Evolutionary conservation across 1,139 yeast species (phyloP).

Genomic region (Candida buenavistaensis): DNA sequence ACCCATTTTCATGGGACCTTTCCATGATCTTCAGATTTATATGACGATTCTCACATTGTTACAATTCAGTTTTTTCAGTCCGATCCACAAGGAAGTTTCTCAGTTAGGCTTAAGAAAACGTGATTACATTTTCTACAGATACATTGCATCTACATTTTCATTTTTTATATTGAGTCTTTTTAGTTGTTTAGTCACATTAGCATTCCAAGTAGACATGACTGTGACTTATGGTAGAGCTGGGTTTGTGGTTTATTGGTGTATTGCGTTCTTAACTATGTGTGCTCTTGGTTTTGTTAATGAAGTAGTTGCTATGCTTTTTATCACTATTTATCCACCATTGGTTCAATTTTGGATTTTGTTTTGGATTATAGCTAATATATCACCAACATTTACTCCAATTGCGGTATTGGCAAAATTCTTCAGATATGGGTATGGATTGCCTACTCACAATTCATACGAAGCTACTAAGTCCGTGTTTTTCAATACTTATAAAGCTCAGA

Average conservation of each 20-base stretch:
- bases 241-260: slow-evolving; percentile 47
- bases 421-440: slow-evolving; percentile 41
- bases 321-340: slow-evolving; percentile 36
- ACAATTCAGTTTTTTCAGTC: slow-evolving; percentile 58
- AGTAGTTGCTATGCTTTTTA: slow-evolving; percentile 32
- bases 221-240: slow-evolving; percentile 42
- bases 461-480: slow-evolving; percentile 38
- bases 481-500: slow-evolving; percentile 34
- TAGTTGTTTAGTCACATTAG: slow-evolving; percentile 41
- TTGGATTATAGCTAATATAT: slow-evolving; percentile 40
- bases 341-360: slow-evolving; percentile 45
- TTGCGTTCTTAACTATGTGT: slow-evolving; percentile 42
- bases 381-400: slow-evolving; percentile 40
- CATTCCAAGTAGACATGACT: slow-evolving; percentile 43
- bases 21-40: slow-evolving; percentile 76
- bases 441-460: slow-evolving; percentile 40
- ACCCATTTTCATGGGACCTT: slow-evolving; percentile 58
- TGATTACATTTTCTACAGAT: slow-evolving; percentile 34
- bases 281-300: slow-evolving; percentile 46
- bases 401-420: slow-evolving; percentile 34
- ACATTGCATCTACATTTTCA: slow-evolving; percentile 27
- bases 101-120: slow-evolving; percentile 25
- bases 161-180: slow-evolving; percentile 38
- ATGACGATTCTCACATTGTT: slow-evolving; percentile 64
- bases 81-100: slow-evolving; percentile 51